A percentile compares a stretch with the other conserved stretches of the same genome.
Evolutionary conservation across 1,284 basidiomycete genomes (phyloP).

Genomic region (Puccinia brachypodii): DNA sequence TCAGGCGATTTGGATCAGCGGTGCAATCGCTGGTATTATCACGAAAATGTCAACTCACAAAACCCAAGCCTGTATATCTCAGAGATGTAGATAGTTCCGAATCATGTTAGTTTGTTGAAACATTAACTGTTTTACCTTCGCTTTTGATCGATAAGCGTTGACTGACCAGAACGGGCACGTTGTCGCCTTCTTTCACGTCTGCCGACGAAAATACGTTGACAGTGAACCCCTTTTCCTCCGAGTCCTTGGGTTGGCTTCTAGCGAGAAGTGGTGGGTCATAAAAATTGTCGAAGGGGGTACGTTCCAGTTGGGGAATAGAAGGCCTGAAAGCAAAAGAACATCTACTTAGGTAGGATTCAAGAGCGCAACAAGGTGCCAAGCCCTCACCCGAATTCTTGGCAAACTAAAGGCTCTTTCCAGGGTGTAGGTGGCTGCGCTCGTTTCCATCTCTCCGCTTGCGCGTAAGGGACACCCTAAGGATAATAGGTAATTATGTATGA

Average conservation of each 20-base stretch:
- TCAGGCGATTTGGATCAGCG: not conserved
- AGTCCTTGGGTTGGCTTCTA: not conserved
- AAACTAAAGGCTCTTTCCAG: conserved; percentile 28
- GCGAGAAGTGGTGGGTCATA: not conserved
- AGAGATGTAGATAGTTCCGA: not conserved
- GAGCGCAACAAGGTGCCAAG: not conserved
- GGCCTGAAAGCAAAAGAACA: not conserved
- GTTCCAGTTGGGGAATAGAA: not conserved
- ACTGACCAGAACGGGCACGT: conserved; percentile 30
- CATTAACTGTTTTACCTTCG: not conserved
- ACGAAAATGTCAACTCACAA: not conserved
- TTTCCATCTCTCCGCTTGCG: conserved; percentile 39
- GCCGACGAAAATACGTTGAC: conserved; percentile 25
- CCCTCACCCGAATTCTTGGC: conserved; percentile 37
- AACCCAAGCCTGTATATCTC: not conserved
- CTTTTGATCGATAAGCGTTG: no score
- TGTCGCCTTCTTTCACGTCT: not conserved
- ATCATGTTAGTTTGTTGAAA: not conserved
- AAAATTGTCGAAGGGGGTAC: not conserved
- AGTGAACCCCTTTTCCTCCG: conserved; percentile 27
- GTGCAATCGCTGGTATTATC: not conserved
- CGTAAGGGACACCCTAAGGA: conserved; percentile 38
- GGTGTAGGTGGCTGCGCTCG: conserved; percentile 4
- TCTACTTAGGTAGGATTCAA: not conserved
- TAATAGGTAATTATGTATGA: not conserved